Evolutionary conservation across 345 rosid species (phyloP), one percentile per base, ranked within the genome.

Genomic region (Populus simonii): DNA sequence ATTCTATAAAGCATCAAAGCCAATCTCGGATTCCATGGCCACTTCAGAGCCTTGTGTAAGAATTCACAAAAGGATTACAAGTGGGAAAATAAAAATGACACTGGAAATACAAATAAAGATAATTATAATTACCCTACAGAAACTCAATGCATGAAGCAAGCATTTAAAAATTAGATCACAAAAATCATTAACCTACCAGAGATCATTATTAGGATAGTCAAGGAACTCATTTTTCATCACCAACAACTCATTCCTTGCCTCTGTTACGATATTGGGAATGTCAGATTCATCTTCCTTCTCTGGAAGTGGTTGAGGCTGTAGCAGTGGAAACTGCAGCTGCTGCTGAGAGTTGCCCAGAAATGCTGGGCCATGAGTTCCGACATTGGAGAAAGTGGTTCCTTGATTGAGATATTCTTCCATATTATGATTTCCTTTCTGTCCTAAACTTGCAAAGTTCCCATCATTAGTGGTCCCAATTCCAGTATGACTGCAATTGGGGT

Each of bases 111-210:
- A 53, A 72, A 12, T 16, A 16, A 16, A 49, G 27, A 59, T 25
- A 57, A n/a, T 23, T 59, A 11, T 59, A n/a, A 59, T 23, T 59
- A 59, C 65, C 16, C 15, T 10, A 59, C 29, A n/a, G 65, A 4
- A 59, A 10, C 65, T 59, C 23, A 59, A 59, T 11, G 65, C 65
- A 23, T 10, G 29, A n/a, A 33, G 65, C 33, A 18, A 29, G 47
- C 20, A 33, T 8, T 29, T 6, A 15, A 27, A 27, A 53, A 66
- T 25, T 79, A 23, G 53, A 47, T 51, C 25, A 57, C 31, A 45
- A 59, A 38, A 68, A 27, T 15, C 13, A 38, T 10, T 22, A 22
- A 72, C 49, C 51, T 70, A 78, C 81, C 70, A 74, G 73, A 80
- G 51, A 85, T 53, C 35, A 62, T 55, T n/a, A 12, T 51, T 29